These are phyloP conservation scores for Neurospora africana DNA, from an alignment of 495 filamentous ascomycete genomes.

Conservation along the genomic window DNA sequence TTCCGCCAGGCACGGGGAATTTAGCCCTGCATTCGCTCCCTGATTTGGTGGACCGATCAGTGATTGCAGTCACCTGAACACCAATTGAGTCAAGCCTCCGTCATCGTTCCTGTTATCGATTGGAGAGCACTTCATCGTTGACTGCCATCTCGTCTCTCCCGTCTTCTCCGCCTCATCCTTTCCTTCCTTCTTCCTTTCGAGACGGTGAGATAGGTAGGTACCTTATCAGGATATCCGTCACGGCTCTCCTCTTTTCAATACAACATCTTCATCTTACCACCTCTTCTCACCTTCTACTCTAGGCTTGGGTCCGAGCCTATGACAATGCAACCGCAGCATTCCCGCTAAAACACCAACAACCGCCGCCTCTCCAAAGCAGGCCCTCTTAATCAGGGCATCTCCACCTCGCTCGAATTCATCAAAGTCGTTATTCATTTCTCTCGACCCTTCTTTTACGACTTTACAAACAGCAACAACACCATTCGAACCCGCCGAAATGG, in stretches of 20 bases:
- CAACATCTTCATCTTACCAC: not conserved
- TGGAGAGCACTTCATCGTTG: not conserved
- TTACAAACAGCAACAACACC: not conserved
- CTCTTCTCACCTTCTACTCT: not conserved
- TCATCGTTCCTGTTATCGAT: not conserved
- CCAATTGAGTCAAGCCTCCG: not conserved
- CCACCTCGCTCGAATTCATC: not conserved
- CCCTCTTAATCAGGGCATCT: not conserved
- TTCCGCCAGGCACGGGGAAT: not conserved
- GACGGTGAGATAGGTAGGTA: not conserved
- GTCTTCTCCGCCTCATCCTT: not conserved
- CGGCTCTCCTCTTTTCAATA: not conserved
- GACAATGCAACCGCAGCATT: conserved; percentile 2
- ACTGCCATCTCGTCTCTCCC: not conserved
- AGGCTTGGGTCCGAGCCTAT: not conserved
- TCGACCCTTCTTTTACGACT: not conserved
- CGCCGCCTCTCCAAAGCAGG: not conserved
- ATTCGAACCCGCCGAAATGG: conserved; percentile 5
- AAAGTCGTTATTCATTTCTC: not conserved
- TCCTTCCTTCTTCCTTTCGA: not conserved
- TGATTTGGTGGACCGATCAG: not conserved
- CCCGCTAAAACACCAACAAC: not conserved
- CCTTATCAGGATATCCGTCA: not conserved
- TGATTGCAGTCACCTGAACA: not conserved
- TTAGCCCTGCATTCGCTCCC: not conserved